These are phyloP conservation scores for Agapanthus africanus DNA, from an alignment of 106 monocot species.

Conservation along the genomic window DNA sequence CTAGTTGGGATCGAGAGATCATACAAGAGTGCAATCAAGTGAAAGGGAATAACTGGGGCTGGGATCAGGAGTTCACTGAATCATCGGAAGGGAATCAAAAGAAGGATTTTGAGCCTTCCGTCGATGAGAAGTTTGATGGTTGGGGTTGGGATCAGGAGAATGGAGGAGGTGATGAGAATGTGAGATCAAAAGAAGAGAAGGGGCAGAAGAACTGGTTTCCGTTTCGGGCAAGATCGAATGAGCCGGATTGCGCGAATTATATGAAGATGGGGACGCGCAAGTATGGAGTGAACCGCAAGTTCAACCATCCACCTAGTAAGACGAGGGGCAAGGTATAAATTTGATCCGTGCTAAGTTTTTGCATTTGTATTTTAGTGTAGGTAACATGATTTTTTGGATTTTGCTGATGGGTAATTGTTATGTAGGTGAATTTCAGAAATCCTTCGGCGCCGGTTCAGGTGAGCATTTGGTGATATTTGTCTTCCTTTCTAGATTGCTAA, in stretches of 20 bases:
- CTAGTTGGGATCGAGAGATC: too few species aligned
- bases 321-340: not conserved
- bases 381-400: not conserved
- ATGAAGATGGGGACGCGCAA: constrained; percentile 13
- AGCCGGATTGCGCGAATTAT: constrained; percentile 21
- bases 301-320: constrained; percentile 19
- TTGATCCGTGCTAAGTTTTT: not conserved
- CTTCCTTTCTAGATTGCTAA: not conserved
- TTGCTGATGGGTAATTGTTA: not conserved
- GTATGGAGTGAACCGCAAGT: constrained; percentile 22
- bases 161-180: not conserved
- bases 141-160: not conserved
- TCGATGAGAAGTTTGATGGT: not conserved
- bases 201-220: not conserved
- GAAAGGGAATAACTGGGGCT: not conserved
- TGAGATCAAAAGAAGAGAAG: not conserved
- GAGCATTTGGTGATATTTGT: not conserved
- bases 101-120: not conserved
- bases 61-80: too few species aligned
- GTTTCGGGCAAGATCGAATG: constrained; percentile 9
- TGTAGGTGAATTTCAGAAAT: not conserved
- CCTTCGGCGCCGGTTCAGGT: not conserved
- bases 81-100: too few species aligned
- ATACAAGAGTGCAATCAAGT: not conserved
- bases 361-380: not conserved